These are phyloP conservation scores for Eucalyptus sideroxylon DNA, from an alignment of 345 rosid species.

Conservation along the genomic window DNA sequence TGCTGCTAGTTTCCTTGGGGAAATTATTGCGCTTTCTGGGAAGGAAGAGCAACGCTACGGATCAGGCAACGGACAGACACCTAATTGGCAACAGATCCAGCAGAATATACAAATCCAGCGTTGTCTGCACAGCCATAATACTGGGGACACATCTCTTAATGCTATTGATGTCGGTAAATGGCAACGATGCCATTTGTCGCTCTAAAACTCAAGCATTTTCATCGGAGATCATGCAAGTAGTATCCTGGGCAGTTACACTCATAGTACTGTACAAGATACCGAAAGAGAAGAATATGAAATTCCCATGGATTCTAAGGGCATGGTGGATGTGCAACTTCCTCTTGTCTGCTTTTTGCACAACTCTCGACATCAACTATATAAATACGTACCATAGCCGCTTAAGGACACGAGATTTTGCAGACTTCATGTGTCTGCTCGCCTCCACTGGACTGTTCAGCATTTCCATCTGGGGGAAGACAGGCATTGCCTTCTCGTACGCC, in stretches of 20 bases:
- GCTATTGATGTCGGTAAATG: constrained; percentile 24
- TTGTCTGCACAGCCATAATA: constrained; percentile 26
- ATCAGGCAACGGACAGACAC: constrained; percentile 15
- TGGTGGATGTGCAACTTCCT: constrained; percentile 88
- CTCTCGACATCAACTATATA: constrained; percentile 13
- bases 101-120: constrained; percentile 19
- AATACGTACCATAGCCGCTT: constrained; percentile 11
- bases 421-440: constrained; percentile 34
- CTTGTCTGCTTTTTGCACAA: constrained; percentile 13
- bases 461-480: constrained; percentile 68
- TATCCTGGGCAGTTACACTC: constrained; percentile 33
- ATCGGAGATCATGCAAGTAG: constrained; percentile 35
- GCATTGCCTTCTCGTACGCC: constrained; percentile 6
- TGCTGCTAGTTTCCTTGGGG: constrained; percentile 9
- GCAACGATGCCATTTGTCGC: constrained; percentile 15
- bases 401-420: constrained; percentile 24
- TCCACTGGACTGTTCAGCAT: constrained; percentile 36
- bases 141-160: constrained; percentile 31
- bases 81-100: constrained; percentile 18
- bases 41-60: constrained; percentile 10
- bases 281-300: constrained; percentile 8
- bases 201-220: constrained; percentile 24
- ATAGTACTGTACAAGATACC: constrained; percentile 20
- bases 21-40: constrained; percentile 5
- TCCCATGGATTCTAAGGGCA: constrained; percentile 61